These are phyloP conservation scores for Neonectria ditissima DNA, from an alignment of 2,329 filamentous ascomycete species.

Conservation along the genomic window DNA sequence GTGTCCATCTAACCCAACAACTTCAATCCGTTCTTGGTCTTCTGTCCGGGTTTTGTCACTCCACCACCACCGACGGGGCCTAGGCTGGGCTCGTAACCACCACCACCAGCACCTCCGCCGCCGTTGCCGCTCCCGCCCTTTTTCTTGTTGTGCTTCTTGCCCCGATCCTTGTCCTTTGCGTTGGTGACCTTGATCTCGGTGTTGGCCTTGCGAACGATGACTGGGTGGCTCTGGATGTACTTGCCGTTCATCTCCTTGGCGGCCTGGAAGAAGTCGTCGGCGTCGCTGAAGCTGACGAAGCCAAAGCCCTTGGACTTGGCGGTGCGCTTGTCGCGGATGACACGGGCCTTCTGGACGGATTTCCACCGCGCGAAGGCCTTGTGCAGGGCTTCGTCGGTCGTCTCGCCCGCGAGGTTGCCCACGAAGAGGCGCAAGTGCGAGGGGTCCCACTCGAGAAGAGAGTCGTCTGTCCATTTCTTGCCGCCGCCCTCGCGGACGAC, in stretches of 20 bases:
- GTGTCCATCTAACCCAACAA: conserved; percentile 63
- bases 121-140: conserved; percentile 45
- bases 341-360: conserved; percentile 91
- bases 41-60: conserved; percentile 71
- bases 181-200: conserved; percentile 87
- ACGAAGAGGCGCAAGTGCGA: conserved; percentile 95
- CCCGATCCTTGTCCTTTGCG: conserved; percentile 69
- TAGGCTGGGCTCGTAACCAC: conserved; percentile 62
- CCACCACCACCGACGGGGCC: conserved; percentile 64
- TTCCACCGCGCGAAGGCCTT: conserved; percentile 93
- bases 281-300: conserved; percentile 95
- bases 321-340: conserved; percentile 94
- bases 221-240: conserved; percentile 97
- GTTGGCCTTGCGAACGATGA: conserved; percentile 86
- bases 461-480: conserved; percentile 90
- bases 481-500: conserved; percentile 90
- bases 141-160: conserved; percentile 52
- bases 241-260: conserved; percentile 99
- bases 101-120: conserved; percentile 43
- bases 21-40: conserved; percentile 75
- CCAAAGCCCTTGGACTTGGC: conserved; percentile 97
- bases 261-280: conserved; percentile 95
- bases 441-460: conserved; percentile 95
- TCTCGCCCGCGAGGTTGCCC: conserved; percentile 95
- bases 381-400: conserved; percentile 92